Base-by-base conservation (phyloP, 176 grass and related monocot genomes). In the Bolboschoenus planiculmis region DNA sequence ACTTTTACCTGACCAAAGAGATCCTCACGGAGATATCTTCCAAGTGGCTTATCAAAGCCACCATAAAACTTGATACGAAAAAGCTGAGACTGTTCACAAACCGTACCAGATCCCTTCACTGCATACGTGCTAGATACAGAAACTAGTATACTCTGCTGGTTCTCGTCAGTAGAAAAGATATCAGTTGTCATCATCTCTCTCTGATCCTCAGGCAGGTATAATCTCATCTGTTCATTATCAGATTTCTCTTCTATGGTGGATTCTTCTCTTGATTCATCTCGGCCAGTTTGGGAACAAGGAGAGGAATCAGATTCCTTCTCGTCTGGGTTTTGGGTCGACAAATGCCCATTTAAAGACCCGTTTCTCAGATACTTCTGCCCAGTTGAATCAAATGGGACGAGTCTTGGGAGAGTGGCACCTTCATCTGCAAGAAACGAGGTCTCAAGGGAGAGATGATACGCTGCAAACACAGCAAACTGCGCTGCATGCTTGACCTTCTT, bases 11-110 rank as follows among this genome's bases (percentile, higher is more conserved):
- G 89, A 83, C 89, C 64, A 87, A 99, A 95, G 81, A 99, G 82
- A 87, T 99, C 91, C 84, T 99, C 96, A 58, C 34, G 85, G n/a
- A 98, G 92, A 83, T 91, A 99, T 91, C 86, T 94, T 84, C 92
- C 96, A 55, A 99, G 87, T 67, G 96, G 96, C 57, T 99, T 99
- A 90, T 99, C 96, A 88, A 90, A 93, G 85, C 91, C 94, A 84
- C 96, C 89, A 64, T 99, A 99, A 87, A 99, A 99, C 84, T 91
- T 99, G 79, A 99, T 99, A 50, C 92, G 92, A 72, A 91, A 89
- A 34, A 99, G 87, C 62, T 93, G 90, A 62, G 92, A 99, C 71
- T 89, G 84, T 66, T 95, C 90, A 85, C 96, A 99, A 77, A 95
- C 91, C 56, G 85, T 88, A 81, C 89, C 80, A 3, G 80, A 82